Base-by-base conservation (phyloP, 2,329 filamentous ascomycete species). In the Dactylellina leptospora region DNA sequence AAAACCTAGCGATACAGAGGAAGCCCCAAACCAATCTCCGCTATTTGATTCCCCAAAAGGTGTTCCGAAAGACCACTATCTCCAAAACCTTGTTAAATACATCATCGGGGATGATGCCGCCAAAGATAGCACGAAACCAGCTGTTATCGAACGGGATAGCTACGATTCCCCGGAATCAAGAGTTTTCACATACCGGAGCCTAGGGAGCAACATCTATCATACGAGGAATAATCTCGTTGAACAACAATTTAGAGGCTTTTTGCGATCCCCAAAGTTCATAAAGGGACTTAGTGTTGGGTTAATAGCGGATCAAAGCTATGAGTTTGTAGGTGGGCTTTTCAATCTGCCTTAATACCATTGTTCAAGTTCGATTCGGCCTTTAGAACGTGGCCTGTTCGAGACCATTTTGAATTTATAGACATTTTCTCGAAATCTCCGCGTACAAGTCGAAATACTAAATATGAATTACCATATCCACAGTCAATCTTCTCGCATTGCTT, bases 281-380 rank as follows among this genome's bases (percentile, higher is more conserved):
- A 16, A 16, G 51, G n/a, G 68, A 36, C 1, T 38, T 18, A 59
- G 40, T 25, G 10, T 64, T 8, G 68, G 68, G 13, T 30, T 72
- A 27, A 36, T 72, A 1, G 68, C 68, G 23, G 68, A 72, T 56
- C 51, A 53, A 51, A 72, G 59, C 53, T 72, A 72, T 60, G 68
- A 72, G 68, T 72, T 72, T 63, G 68, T 72, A 64, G 68, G 68
- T 72, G 59, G 68, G 68, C 44, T 72, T 72, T 59, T 30, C 16
- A 4, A 30, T 11, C 20, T 50, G 47, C 18, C 23, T 40, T n/a
- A n/a, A n/a, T n/a, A n/a, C n/a, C n/a, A n/a, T n/a, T n/a, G n/a
- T n/a, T n/a, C n/a, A n/a, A n/a, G n/a, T n/a, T n/a, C n/a, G n/a
- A n/a, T n/a, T n/a, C n/a, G n/a, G n/a, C n/a, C n/a, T n/a, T n/a